Base-by-base conservation (phyloP, 371 early-diverging fungal genomes). In the Coemansia sp. region DNA sequence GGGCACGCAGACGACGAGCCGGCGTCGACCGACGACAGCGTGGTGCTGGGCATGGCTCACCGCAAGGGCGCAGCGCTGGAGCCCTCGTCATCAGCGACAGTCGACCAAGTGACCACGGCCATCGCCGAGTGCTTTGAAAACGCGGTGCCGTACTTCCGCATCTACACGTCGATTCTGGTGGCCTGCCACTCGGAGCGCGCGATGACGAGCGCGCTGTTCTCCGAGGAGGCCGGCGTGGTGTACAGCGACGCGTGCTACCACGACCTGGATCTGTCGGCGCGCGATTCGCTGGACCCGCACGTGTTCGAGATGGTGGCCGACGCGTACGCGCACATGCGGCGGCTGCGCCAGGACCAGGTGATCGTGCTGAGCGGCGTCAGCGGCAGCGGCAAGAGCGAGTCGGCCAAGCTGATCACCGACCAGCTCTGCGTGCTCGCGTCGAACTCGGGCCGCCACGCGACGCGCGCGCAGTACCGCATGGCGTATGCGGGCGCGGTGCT, bases 301-400 rank as follows among this genome's bases (percentile, higher is more conserved):
- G 58, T 79, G 38, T 78, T 52, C 40, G 79, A 79, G 63, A 54
- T 78, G 5, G 77, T 64, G 3, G 69, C 79, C 6, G 79, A 78
- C 24, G 84, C 86, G 5, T 90, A 90, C 67, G 85, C 84, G 66
- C 92, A 82, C 83, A 90, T 82, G 90, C 88, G 88, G 78, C 87
- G 84, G 81, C 88, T 90, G 63, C 92, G 84, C 58, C 91, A 84
- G 84, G 95, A 83, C 83, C 93, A 83, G 71, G 86, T 81, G 80
- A 91, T 84, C 77, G 85, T 90, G 37, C 77, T 84, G 75, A 91
- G 86, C 66, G 96, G 96, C 36, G 85, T 90, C 47, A 83, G 88
- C 29, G 95, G 94, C 8, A 86, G 89, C 18, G 96, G 96, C 34
- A 94, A 94, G 68, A 83, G 91, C 4, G 86, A 83, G 40, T 78